Base-by-base conservation (phyloP, 345 rosid genomes). In the Excoecaria agallocha region DNA sequence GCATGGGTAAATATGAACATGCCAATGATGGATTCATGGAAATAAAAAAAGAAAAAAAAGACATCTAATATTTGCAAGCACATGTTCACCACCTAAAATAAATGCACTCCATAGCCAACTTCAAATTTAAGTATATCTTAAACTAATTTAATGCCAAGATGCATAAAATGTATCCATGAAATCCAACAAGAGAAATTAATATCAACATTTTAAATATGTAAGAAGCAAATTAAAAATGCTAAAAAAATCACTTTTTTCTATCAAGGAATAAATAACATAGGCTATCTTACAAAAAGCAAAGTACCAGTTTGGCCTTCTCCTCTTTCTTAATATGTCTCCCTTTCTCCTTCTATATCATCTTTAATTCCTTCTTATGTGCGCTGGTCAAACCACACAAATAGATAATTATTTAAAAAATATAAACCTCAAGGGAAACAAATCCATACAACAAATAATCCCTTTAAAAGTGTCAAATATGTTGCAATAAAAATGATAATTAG, bases 311-410 rank as follows among this genome's bases (percentile, higher is more conserved):
- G 12, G 84, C 87, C 75, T 79, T 88, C 63, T 85, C 89, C 69
- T 87, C 96, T 76, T 92, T 97, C 80, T 91, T 94, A 68, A 87
- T 90, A 49, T 73, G 84, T 76, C 83, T 86, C 81, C 89, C 98
- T 79, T 94, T 96, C 75, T 91, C 99, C 80, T 64, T 89, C 85
- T 91, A 87, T 82, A 84, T 89, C 73, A 78, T 75, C 84, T 87
- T 93, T 82, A 82, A 63, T 66, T 93, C 97, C 82, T 86, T 95
- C 86, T 95, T 95, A 59, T 74, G 88, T 22, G 99, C 99, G 80
- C 99, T 95, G 80, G 77, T 24, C 38, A 45, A 30, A 19, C 38
- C 38, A 45, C 19, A 12, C 20, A 25, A 45, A 68, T 15, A 41
- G 16, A 54, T 17, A 51, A 51, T 4, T 12, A n/a, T n/a, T 4